These are phyloP conservation scores for Margaritispora aquatica DNA, from an alignment of 495 filamentous ascomycete species.

Conservation along the genomic window DNA sequence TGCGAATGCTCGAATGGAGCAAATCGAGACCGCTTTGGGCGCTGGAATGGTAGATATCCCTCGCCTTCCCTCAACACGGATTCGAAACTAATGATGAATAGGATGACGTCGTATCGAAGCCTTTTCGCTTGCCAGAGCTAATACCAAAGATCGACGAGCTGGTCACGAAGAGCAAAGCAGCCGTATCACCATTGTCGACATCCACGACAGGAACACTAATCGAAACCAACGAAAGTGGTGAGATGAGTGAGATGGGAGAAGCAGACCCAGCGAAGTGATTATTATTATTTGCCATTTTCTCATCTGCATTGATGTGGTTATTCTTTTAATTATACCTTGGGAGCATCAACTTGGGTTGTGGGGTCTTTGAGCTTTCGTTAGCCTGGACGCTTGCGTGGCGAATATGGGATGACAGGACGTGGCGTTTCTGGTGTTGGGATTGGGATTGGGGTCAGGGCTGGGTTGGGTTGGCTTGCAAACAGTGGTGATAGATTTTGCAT, in stretches of 20 bases:
- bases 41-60: conserved; percentile 72
- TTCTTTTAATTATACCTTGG: not conserved
- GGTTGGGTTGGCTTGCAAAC: too few relatives aligned
- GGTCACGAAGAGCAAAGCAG: conserved; percentile 4
- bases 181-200: not conserved
- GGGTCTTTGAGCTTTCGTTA: not conserved
- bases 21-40: conserved; percentile 55
- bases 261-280: not conserved
- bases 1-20: conserved; percentile 64
- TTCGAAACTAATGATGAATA: conserved; percentile 18
- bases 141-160: conserved; percentile 48
- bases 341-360: too few relatives aligned
- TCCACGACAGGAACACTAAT: not conserved
- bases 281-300: too few relatives aligned
- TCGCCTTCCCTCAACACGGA: conserved; percentile 2
- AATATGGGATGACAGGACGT: not conserved
- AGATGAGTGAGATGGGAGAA: not conserved
- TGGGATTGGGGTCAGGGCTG: too few relatives aligned
- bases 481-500: too few relatives aligned
- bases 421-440: not conserved
- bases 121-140: conserved; percentile 62
- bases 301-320: not conserved
- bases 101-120: conserved; percentile 69
- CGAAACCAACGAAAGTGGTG: not conserved
- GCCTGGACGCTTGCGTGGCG: not conserved